A percentile compares a stretch with the other conserved stretches of the same genome.
Evolutionary conservation across 345 rosid genomes (phyloP).

Genomic region (Moricandia moricandioides): DNA sequence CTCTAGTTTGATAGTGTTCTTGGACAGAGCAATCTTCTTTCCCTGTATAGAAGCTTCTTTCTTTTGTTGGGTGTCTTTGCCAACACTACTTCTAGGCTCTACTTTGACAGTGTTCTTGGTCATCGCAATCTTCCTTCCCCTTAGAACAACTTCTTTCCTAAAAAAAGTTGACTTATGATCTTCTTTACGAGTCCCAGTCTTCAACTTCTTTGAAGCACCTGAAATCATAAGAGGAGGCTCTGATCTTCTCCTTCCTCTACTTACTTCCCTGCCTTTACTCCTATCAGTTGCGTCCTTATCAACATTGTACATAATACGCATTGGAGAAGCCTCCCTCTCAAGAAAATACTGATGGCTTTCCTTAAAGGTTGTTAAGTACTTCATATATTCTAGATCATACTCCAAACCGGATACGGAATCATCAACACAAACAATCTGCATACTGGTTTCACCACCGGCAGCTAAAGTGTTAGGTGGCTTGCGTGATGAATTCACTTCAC

Average conservation of each 20-base stretch:
- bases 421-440: slow-evolving; percentile 10
- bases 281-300: not conserved
- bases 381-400: slow-evolving; percentile 13
- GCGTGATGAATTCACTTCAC: slow-evolving; percentile 25
- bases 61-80: not conserved
- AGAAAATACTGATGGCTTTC: slow-evolving; percentile 10
- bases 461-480: not conserved
- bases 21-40: not conserved
- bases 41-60: not conserved
- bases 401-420: not conserved
- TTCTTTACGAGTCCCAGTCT: slow-evolving; percentile 3
- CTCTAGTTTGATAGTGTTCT: not conserved
- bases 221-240: not conserved
- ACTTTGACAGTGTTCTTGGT: not conserved
- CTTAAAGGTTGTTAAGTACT: not conserved
- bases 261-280: not conserved
- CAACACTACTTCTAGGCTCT: not conserved
- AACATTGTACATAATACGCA: slow-evolving; percentile 4
- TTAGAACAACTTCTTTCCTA: slow-evolving; percentile 10
- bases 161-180: not conserved
- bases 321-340: not conserved
- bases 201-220: slow-evolving; percentile 14
- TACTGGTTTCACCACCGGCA: not conserved
- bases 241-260: not conserved
- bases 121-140: slow-evolving; percentile 3